A percentile compares a stretch with the other conserved stretches of the same genome.
These are phyloP conservation scores for Actinomortierella wolfii DNA, from an alignment of 371 early-diverging fungal genomes.

Conservation along the genomic window DNA sequence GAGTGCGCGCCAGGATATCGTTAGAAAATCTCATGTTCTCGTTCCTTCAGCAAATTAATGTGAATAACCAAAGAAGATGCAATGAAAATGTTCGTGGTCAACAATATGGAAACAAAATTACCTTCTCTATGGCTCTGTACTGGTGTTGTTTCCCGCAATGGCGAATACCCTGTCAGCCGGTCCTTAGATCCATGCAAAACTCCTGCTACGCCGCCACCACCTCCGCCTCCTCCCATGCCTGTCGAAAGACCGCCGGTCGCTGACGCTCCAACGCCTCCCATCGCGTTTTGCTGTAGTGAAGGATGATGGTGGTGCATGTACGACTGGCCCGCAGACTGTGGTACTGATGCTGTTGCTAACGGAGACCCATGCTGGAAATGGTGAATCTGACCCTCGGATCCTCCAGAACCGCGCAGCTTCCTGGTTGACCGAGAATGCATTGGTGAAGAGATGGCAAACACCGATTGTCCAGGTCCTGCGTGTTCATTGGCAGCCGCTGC, in stretches of 20 bases:
- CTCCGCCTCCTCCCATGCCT: no score
- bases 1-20: no score
- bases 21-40: background rate
- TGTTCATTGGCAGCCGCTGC: background rate
- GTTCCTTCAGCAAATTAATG: no score
- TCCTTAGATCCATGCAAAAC: conserved; percentile 27
- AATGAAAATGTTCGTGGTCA: no score
- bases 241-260: no score
- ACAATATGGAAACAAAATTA: conserved; percentile 9
- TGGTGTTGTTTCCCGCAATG: conserved; percentile 42
- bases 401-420: conserved; percentile 33
- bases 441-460: conserved; percentile 10
- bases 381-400: conserved; percentile 32
- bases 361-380: conserved; percentile 1
- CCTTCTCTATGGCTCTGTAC: conserved; percentile 32
- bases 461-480: conserved; percentile 16
- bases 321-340: conserved; percentile 3
- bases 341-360: conserved; percentile 1
- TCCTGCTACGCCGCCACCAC: no score
- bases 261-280: no score
- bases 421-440: conserved; percentile 18
- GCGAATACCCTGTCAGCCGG: conserved; percentile 20
- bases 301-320: background rate
- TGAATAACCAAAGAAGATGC: no score
- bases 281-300: no score